phyloP scores from a whole-genome alignment of 2,329 filamentous ascomycete genomes.

The Claviceps maximensis region DNA sequence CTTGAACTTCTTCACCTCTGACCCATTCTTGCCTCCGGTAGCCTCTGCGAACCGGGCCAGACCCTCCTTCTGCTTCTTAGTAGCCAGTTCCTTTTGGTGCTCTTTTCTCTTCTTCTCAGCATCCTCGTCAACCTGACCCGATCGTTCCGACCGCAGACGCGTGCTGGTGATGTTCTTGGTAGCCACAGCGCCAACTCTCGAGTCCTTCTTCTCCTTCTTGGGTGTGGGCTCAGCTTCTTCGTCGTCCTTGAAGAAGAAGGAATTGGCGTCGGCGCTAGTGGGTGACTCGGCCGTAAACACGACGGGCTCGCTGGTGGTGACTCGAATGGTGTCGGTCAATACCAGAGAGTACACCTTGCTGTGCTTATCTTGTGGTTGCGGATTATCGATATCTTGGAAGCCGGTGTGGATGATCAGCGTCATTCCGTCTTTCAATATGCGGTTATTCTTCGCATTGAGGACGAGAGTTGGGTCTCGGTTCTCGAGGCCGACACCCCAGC shows the following conservation, averaged over 20 bases:
- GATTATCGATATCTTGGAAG: conserved; percentile 79
- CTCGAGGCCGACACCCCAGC: conserved; percentile 86
- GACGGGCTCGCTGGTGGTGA: conserved; percentile 63
- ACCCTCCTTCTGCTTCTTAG: conserved; percentile 83
- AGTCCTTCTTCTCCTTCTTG: conserved; percentile 83
- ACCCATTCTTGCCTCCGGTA: conserved; percentile 71
- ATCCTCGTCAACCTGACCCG: conserved; percentile 79
- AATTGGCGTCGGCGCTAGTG: conserved; percentile 82
- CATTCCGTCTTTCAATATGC: conserved; percentile 89
- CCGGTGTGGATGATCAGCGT: conserved; percentile 84
- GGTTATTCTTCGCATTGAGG: conserved; percentile 74
- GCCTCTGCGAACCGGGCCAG: conserved; percentile 75
- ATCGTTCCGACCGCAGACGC: conserved; percentile 78
- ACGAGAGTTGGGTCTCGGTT: conserved; percentile 71
- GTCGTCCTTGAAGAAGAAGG: conserved; percentile 98
- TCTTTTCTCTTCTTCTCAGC: conserved; percentile 75
- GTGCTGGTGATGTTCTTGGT: conserved; percentile 94
- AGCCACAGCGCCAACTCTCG: conserved; percentile 72
- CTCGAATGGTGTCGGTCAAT: conserved; percentile 85
- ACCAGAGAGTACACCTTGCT: conserved; percentile 81
- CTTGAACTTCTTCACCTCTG: conserved; percentile 97
- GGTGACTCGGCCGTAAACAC: conserved; percentile 91
- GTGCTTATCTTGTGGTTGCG: conserved; percentile 76
- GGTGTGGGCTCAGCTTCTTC: conserved; percentile 74
- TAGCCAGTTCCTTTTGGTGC: conserved; percentile 79